Conservation (phyloP, 768 basidiomycete genomes). For the Crepidotus variabilis region DNA sequence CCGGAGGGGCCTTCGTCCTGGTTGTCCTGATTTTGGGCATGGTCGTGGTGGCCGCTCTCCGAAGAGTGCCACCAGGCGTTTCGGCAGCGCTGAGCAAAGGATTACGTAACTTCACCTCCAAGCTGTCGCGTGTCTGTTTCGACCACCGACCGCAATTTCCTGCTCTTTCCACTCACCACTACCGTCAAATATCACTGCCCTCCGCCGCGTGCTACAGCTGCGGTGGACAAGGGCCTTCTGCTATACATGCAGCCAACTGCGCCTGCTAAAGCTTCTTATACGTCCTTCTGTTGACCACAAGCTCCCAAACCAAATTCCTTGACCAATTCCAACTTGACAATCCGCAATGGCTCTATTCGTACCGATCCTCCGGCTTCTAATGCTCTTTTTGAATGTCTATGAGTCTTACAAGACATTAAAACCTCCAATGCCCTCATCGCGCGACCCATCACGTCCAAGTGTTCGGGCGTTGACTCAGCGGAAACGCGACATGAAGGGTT, state of each 20-base stretch:
- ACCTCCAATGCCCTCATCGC: slow-evolving; percentile 48
- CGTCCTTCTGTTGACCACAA: slow-evolving; percentile 6
- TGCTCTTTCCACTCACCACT: neutral
- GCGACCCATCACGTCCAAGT: slow-evolving; percentile 60
- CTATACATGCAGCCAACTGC: neutral
- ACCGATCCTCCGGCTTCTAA: slow-evolving; percentile 60
- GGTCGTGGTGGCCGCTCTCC: slow-evolving; percentile 18
- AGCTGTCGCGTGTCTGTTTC: neutral
- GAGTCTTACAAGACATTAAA: slow-evolving; percentile 85
- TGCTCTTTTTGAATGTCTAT: slow-evolving; percentile 77
- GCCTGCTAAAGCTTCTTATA: slow-evolving; percentile 3
- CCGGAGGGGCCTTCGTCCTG: slow-evolving; percentile 91
- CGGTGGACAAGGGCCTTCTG: slow-evolving; percentile 8
- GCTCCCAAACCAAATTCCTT: neutral
- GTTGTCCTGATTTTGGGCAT: slow-evolving; percentile 96
- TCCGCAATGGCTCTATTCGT: slow-evolving; percentile 63
- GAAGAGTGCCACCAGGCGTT: neutral
- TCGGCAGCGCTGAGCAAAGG: neutral
- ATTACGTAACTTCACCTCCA: slow-evolving; percentile 18
- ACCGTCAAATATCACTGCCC: slow-evolving; percentile 8
- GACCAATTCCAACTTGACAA: slow-evolving; percentile 4
- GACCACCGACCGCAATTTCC: neutral
- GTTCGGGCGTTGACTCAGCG: slow-evolving; percentile 66
- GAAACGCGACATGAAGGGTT: slow-evolving; percentile 84
- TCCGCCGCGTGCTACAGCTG: slow-evolving; percentile 21